Conservation (phyloP, 805 yeast genomes). For the Zygosaccharomyces bailii region DNA sequence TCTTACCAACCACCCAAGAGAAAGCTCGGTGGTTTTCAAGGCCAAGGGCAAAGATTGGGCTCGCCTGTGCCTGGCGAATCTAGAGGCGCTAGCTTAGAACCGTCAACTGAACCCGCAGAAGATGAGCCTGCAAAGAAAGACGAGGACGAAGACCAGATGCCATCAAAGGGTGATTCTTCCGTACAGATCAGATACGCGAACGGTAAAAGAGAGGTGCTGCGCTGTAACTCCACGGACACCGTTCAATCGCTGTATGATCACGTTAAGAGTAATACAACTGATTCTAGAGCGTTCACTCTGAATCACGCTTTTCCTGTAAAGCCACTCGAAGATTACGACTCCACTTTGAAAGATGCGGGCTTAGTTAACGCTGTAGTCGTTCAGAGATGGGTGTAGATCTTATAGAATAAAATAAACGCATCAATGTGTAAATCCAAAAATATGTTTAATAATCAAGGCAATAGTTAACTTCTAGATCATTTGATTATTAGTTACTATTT, state of each 20-base stretch:
- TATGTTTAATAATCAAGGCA: neutral
- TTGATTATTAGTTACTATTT: neutral
- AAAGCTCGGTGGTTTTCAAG: slow-evolving; percentile 63
- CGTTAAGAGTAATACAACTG: slow-evolving; percentile 49
- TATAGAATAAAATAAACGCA: slow-evolving; percentile 13
- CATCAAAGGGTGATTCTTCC: slow-evolving; percentile 57
- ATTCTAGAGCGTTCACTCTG: slow-evolving; percentile 55
- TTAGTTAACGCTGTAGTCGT: slow-evolving; percentile 81
- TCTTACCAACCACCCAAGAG: slow-evolving; percentile 69
- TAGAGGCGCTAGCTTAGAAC: slow-evolving; percentile 19
- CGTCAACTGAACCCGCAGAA: slow-evolving; percentile 22
- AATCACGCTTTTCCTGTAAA: slow-evolving; percentile 81
- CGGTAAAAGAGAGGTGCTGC: slow-evolving; percentile 65
- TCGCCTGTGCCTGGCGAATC: slow-evolving; percentile 80
- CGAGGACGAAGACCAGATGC: slow-evolving; percentile 23
- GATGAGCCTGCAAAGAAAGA: slow-evolving; percentile 19
- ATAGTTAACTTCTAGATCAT: neutral
- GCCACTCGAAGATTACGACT: slow-evolving; percentile 55
- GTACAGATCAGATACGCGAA: slow-evolving; percentile 82
- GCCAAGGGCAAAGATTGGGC: slow-evolving; percentile 82
- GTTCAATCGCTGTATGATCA: slow-evolving; percentile 65
- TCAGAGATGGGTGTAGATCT: slow-evolving; percentile 63
- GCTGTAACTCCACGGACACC: slow-evolving; percentile 61
- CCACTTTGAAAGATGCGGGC: slow-evolving; percentile 70
- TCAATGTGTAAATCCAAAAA: slow-evolving; percentile 5